Evolutionary conservation across 345 rosid species (phyloP), one percentile per base, ranked within the genome.

Genomic region (Lumnitzera littorea): DNA sequence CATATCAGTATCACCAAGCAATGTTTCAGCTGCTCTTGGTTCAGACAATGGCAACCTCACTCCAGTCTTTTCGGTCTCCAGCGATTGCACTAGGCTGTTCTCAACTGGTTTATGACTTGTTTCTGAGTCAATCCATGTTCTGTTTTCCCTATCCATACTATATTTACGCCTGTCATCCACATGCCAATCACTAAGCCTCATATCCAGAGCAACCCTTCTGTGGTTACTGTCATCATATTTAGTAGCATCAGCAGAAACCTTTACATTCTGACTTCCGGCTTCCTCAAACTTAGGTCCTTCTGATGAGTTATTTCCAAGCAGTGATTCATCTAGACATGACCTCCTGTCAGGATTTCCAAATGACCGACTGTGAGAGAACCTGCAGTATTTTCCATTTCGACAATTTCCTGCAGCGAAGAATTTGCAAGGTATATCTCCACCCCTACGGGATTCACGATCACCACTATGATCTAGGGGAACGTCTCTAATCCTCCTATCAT

Each of bases 351-450:
- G 95, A 73, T 73, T 83, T 66, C 61, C 56, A 71, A n/a, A 67
- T 36, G 65, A 68, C 69, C 66, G 78, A 63, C 55, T 69, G 58
- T 94, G 99, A 65, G 84, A 78, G 73, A 85, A 94, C 76, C 91
- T 80, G 74, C 99, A 94, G 69, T 72, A 61, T 27, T 76, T 79
- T 15, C 95, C 96, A 69, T 83, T 86, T 64, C 91, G 88, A 78
- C 99, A 94, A 64, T 72, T 76, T 51, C 99, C 99, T 4, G 80
- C 81, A 61, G 95, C 88, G 67, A 81, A 88, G 72, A 73, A 88
- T 72, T 76, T 91, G 84, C 98, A 91, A 16, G 89, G 88, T 62
- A 83, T 64, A 53, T 76, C 80, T 2, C 60, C 62, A 53, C 76
- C 74, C 73, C 79, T 71, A n/a, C 72, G 77, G 61, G 70, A 56